Base-by-base conservation (phyloP, 2,329 filamentous ascomycete genomes). In the Fonsecaea pedrosoi region DNA sequence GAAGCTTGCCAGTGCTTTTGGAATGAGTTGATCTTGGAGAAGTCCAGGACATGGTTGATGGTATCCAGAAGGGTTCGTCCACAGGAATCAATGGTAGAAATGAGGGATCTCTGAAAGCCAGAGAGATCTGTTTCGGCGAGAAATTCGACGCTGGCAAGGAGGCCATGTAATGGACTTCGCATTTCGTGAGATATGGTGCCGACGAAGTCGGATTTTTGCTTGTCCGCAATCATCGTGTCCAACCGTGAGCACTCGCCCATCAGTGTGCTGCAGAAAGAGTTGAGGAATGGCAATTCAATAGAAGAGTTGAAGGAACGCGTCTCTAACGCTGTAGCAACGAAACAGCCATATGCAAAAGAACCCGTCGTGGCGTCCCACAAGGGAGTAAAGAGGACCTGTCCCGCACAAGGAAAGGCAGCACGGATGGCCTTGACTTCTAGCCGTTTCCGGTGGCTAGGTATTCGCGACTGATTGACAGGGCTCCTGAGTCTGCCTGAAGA, bases 131-230 rank as follows among this genome's bases (percentile, higher is more conserved):
- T 84, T 3, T 82, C 82, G 2, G 79, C 77, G 3, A 86, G 71
- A 5, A 85, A 78, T 67, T 86, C 84, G 0, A 81, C 76, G n/a
- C 81, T 84, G 1, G 82, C 83, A 15, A 82, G 75, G 38, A 82
- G 79, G 34, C 81, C 83, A 61, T 82, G 84, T 42, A 81, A 74
- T 25, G 79, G 84, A 40, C 74, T 81, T 4, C 83, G 77, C 7
- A 86, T 75, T 67, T 86, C 84, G 69, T 86, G 84, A 34, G 79
- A 82, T 32, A 86, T 82, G 0, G 80, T 82, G 0, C 81, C 81
- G 15, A 86, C 80, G 53, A 86, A 84, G 12, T 84, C 83, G 0
- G 80, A 80, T 66, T 86, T 86, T 9, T 82, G 79, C 60, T 79
- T 79, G 42, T 84, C 82, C 4, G 78, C 77, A 9, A 79, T 77